Evolutionary conservation across 148 eudicot species (phyloP).

Genomic region (Rhododendron griersonianum): DNA sequence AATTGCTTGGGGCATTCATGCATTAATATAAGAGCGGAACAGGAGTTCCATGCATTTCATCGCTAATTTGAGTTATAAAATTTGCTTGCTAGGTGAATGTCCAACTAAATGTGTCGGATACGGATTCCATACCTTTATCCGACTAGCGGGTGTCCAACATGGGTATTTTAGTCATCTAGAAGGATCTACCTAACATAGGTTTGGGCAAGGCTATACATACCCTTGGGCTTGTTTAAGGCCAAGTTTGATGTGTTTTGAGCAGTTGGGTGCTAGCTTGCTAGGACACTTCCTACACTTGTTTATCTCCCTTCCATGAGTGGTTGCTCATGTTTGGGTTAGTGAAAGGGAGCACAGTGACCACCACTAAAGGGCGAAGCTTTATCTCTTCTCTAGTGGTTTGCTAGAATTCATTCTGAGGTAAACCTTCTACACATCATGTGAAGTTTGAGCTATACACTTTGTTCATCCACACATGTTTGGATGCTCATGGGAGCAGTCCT

Average conservation of each 20-base stretch:
- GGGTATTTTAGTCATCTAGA: not conserved
- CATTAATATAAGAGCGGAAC: not conserved
- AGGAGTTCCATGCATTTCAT: not conserved
- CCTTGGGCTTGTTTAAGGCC: not conserved
- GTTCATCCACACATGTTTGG: not conserved
- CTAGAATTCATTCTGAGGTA: not conserved
- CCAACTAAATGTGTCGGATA: not conserved
- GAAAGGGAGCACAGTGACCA: not conserved
- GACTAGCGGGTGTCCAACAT: not conserved
- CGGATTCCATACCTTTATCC: not conserved
- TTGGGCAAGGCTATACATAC: not conserved
- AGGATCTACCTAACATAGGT: not conserved
- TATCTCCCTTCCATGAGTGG: not conserved
- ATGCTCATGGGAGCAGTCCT: not conserved
- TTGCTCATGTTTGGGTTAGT: not conserved
- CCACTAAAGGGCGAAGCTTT: not conserved
- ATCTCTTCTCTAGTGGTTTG: not conserved
- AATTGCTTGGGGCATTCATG: not conserved
- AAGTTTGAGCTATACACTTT: not conserved
- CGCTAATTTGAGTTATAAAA: not conserved
- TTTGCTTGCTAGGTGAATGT: not conserved
- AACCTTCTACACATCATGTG: not conserved
- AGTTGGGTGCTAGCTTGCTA: not conserved
- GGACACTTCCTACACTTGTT: not conserved
- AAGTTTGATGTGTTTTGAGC: not conserved